Percentiles rank a stretch among this genome's conserved stretches.
Conservation (phyloP, 2,329 filamentous ascomycete genomes). For the Cladosporium sp. region DNA sequence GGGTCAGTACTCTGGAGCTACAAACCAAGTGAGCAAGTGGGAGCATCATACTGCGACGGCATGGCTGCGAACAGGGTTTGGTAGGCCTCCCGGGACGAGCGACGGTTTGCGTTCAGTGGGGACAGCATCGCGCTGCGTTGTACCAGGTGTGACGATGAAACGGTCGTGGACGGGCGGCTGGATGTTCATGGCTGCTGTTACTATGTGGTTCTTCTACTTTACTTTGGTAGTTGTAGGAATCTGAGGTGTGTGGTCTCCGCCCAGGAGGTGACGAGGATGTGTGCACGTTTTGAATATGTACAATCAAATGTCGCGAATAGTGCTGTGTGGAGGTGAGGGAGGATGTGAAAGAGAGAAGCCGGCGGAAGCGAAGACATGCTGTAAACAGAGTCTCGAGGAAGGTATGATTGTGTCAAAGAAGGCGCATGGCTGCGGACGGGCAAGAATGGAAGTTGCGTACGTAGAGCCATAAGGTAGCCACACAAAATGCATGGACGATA, state of each 20-base stretch:
- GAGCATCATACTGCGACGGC: slow-evolving; percentile 13
- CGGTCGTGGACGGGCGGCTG: slow-evolving; percentile 12
- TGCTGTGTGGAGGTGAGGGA: neutral
- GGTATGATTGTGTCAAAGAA: neutral
- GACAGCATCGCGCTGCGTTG: slow-evolving; percentile 7
- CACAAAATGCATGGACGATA: neutral
- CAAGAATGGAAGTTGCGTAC: neutral
- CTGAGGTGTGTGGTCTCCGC: neutral
- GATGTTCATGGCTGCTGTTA: slow-evolving; percentile 12
- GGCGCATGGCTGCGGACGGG: neutral
- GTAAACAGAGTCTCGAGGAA: neutral
- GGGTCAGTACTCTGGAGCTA: neutral
- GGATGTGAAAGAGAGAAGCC: neutral
- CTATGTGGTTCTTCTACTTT: neutral
- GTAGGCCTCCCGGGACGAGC: neutral
- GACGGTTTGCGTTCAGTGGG: slow-evolving; percentile 7
- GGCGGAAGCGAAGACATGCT: neutral
- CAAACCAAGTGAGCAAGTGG: neutral
- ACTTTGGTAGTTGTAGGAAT: neutral
- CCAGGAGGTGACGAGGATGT: neutral
- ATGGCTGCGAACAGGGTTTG: slow-evolving; percentile 13
- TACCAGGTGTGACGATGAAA: slow-evolving; percentile 7
- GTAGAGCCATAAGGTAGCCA: neutral
- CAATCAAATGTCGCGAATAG: neutral
- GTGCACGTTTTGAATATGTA: neutral